Evolutionary conservation across 2,329 filamentous ascomycete genomes (phyloP), one percentile per base, ranked within the genome.

Genomic region (Colletotrichum gloeosporioides): DNA sequence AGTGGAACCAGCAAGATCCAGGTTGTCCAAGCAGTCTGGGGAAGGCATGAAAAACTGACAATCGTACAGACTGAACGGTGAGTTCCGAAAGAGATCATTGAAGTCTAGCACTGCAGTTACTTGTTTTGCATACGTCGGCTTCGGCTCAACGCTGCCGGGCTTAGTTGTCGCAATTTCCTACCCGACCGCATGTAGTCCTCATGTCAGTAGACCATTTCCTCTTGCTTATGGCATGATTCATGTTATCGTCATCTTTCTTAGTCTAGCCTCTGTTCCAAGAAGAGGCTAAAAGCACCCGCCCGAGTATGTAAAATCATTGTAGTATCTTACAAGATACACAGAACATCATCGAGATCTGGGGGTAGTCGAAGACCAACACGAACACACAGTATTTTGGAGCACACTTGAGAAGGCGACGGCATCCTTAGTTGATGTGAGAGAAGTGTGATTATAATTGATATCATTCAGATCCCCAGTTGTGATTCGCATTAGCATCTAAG

Each of bases 201-300:
- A 49, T 1, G 18, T 49, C 1, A 49, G 39, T n/a, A 18, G 39
- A 49, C 1, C 1, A 49, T n/a, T n/a, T 1, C 39, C 39, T n/a
- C 18, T n/a, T 10, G 5, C 39, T 44, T n/a, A 3, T 2, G 39
- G 16, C 16, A 3, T 6, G 3, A 18, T 44, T 44, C 4, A 12
- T 44, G 3, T n/a, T 44, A 44, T 44, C 1, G 5, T 9, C 18
- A 10, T 44, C 0, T n/a, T 18, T 44, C 1, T 16, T n/a, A 44
- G 39, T 10, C 0, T n/a, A 0, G 18, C 0, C 18, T 44, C 18
- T 2, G 18, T 10, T 44, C 5, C 39, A 44, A 44, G 8, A 44
- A 6, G 3, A 0, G 39, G 3, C 39, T n/a, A 3, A 44, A 3
- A 44, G 18, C 12, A n/a, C 16, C 39, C 18, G 39, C 39, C 1